These are phyloP conservation scores for Epithele typhae DNA, from an alignment of 768 basidiomycete species.

Conservation along the genomic window DNA sequence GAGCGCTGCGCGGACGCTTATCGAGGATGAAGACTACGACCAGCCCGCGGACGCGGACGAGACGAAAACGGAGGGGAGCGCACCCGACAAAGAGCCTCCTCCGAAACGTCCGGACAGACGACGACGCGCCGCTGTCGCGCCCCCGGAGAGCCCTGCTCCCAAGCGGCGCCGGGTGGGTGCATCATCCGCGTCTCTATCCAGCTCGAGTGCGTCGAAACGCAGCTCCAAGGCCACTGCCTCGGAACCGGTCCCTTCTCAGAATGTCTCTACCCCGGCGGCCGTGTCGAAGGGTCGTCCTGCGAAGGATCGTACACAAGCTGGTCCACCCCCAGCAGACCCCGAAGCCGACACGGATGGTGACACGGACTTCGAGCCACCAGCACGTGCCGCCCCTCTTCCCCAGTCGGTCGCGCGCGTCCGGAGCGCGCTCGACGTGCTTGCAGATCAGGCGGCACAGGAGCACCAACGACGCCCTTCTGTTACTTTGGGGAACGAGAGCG, in stretches of 20 bases:
- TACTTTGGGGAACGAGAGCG: conserved; percentile 3
- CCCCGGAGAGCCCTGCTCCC: conserved; percentile 29
- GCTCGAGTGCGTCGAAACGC: background rate
- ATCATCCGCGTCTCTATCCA: background rate
- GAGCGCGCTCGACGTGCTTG: conserved; percentile 63
- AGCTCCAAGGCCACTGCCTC: conserved; percentile 1
- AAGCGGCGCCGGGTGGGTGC: conserved; percentile 32
- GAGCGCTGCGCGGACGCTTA: conserved; percentile 57
- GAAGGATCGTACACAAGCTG: background rate
- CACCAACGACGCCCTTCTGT: conserved; percentile 21
- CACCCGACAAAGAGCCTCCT: conserved; percentile 10
- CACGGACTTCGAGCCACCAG: no score
- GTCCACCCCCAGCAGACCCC: background rate
- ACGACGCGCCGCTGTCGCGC: conserved; percentile 9
- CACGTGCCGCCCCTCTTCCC: background rate
- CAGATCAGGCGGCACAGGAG: conserved; percentile 59
- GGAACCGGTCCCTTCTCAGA: background rate
- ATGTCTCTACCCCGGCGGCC: background rate
- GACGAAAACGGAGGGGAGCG: conserved; percentile 19
- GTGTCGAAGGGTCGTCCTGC: background rate
- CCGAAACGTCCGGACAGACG: background rate
- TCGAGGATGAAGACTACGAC: conserved; percentile 34
- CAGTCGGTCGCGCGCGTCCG: conserved; percentile 31
- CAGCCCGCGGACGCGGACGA: conserved; percentile 17
- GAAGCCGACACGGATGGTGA: background rate